These are phyloP conservation scores for Acacia confusa DNA, from an alignment of 306 rosid species.

Conservation along the genomic window DNA sequence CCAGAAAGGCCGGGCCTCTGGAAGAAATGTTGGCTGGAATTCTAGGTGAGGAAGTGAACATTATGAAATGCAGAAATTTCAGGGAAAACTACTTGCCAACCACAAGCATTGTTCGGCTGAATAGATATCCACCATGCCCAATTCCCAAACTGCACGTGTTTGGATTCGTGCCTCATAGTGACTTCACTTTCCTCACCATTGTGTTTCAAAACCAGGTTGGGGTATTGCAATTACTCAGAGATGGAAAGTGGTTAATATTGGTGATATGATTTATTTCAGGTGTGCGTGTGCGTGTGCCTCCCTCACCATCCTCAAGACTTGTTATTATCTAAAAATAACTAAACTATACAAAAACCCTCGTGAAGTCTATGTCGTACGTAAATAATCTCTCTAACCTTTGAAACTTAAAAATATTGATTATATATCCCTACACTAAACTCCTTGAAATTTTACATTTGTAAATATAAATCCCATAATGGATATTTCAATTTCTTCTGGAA, in stretches of 20 bases:
- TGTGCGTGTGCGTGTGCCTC: not conserved
- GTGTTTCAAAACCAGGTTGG: conserved; percentile 45
- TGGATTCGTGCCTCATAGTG: conserved; percentile 68
- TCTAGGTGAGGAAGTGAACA: conserved; percentile 49
- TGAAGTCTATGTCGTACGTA: too few species aligned
- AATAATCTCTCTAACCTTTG: too few species aligned
- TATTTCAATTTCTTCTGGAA: not conserved
- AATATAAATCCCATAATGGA: too few species aligned
- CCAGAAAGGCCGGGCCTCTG: conserved; percentile 24
- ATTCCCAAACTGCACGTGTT: conserved; percentile 46
- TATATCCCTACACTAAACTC: too few species aligned
- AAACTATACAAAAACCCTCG: too few species aligned
- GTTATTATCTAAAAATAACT: too few species aligned
- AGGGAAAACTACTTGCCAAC: conserved; percentile 48
- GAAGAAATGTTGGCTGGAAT: conserved; percentile 56
- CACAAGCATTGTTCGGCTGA: conserved; percentile 52
- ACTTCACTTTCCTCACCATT: conserved; percentile 53
- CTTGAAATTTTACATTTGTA: too few species aligned
- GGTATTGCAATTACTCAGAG: conserved; percentile 52
- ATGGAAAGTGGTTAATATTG: conserved; percentile 64
- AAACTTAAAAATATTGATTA: too few species aligned
- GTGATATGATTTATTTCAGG: conserved; percentile 85
- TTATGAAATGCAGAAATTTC: conserved; percentile 46
- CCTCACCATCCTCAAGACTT: too few species aligned
- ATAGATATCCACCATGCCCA: conserved; percentile 72